A percentile compares a stretch with the other conserved stretches of the same genome.
Conservation (phyloP, 306 rosid species). For the Inga oerstediana region DNA sequence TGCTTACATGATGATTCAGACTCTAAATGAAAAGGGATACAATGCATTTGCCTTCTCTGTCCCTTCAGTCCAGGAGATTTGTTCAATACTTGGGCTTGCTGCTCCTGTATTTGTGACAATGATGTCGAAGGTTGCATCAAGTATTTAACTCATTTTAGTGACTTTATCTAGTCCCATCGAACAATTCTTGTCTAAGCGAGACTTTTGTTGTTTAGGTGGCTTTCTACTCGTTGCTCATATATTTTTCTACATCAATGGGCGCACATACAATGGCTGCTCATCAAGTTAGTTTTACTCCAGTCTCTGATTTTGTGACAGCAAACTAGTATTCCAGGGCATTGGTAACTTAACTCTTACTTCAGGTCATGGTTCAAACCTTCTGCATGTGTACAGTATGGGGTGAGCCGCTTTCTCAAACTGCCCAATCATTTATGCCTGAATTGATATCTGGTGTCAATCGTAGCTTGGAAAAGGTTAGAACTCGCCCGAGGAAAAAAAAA, state of each 20-base stretch:
- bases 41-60: slow-evolving; percentile 62
- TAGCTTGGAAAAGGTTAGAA: slow-evolving; percentile 73
- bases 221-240: slow-evolving; percentile 75
- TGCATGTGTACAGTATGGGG: slow-evolving; percentile 91
- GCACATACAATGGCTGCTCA: slow-evolving; percentile 91
- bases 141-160: slow-evolving; percentile 19
- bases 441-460: slow-evolving; percentile 65
- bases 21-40: slow-evolving; percentile 76
- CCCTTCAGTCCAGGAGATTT: slow-evolving; percentile 71
- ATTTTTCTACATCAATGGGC: slow-evolving; percentile 89
- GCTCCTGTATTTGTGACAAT: slow-evolving; percentile 78
- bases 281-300: slow-evolving; percentile 59
- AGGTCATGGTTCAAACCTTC: slow-evolving; percentile 93
- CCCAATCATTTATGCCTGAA: slow-evolving; percentile 95
- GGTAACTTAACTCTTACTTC: slow-evolving; percentile 38
- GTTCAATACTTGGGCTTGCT: slow-evolving; percentile 62
- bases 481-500: neutral
- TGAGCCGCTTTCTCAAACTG: slow-evolving; percentile 97
- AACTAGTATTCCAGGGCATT: slow-evolving; percentile 27
- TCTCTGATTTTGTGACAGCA: slow-evolving; percentile 13
- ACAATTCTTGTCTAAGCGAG: slow-evolving; percentile 24
- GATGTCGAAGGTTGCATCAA: slow-evolving; percentile 76
- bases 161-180: slow-evolving; percentile 15
- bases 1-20: slow-evolving; percentile 80
- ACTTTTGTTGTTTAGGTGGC: slow-evolving; percentile 60